Conservation (phyloP, 768 basidiomycete genomes). For the Mycena amicta region DNA sequence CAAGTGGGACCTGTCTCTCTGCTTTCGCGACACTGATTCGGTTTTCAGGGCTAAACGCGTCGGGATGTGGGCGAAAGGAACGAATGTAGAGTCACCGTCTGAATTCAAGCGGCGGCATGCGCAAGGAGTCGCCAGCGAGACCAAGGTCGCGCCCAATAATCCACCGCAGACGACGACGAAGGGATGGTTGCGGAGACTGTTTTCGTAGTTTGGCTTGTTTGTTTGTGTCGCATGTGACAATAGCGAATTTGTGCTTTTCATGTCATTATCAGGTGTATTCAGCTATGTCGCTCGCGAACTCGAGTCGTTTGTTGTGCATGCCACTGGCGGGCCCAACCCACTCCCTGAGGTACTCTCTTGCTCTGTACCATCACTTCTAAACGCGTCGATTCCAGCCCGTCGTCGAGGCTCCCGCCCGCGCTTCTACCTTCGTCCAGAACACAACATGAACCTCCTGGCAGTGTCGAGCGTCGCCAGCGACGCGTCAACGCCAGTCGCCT, state of each 20-base stretch:
- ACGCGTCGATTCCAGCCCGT: too few species aligned
- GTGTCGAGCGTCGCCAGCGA: constrained; percentile 6
- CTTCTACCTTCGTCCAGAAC: too few species aligned
- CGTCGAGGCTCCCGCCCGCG: too few species aligned
- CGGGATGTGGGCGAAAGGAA: constrained; percentile 76
- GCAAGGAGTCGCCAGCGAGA: background rate
- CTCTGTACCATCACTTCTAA: too few species aligned
- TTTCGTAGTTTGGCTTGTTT: background rate
- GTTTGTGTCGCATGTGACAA: too few species aligned
- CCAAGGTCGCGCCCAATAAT: background rate
- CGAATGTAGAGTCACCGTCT: constrained; percentile 64
- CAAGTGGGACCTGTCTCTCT: constrained; percentile 62
- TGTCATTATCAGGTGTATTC: constrained; percentile 68
- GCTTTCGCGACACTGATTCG: background rate
- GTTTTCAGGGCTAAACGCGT: constrained; percentile 53
- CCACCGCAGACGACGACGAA: background rate
- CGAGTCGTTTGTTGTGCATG: constrained; percentile 68
- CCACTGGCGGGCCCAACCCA: constrained; percentile 50
- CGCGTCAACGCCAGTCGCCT: constrained; percentile 1
- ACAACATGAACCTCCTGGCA: too few species aligned
- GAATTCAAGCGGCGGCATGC: constrained; percentile 78
- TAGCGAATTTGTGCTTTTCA: too few species aligned
- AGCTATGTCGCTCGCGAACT: constrained; percentile 72
- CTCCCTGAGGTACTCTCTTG: too few species aligned
- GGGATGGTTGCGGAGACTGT: background rate